Evolutionary conservation across 768 basidiomycete genomes (phyloP).

Genomic region (Baorangia bicolor): DNA sequence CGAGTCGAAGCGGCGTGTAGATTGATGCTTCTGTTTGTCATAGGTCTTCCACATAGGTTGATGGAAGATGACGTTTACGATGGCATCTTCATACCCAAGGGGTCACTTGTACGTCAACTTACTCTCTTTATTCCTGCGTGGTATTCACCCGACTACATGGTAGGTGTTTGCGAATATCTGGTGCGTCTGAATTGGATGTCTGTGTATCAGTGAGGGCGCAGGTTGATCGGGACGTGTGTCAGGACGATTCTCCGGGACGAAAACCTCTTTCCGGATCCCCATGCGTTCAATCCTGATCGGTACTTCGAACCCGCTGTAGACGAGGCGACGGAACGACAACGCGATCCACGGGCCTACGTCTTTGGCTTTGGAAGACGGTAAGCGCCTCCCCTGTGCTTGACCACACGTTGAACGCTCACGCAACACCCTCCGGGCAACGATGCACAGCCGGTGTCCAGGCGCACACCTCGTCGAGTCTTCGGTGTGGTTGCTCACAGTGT

Average conservation of each 20-base stretch:
- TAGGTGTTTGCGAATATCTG: slow-evolving; percentile 63
- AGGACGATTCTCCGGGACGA: slow-evolving; percentile 53
- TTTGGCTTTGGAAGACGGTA: slow-evolving; percentile 51
- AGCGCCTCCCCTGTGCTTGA: background rate
- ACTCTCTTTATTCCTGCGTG: background rate
- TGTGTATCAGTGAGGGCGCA: background rate
- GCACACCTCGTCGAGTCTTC: slow-evolving; percentile 60
- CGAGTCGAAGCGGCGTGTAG: background rate
- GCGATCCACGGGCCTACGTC: slow-evolving; percentile 45
- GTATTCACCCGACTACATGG: slow-evolving; percentile 3
- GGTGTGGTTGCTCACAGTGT: slow-evolving; percentile 55
- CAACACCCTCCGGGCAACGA: background rate
- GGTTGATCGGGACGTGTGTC: background rate
- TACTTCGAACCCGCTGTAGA: slow-evolving; percentile 35
- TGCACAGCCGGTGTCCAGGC: slow-evolving; percentile 59
- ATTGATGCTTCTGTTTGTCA: background rate
- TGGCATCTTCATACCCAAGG: slow-evolving; percentile 59
- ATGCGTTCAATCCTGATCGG: slow-evolving; percentile 54
- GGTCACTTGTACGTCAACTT: slow-evolving; percentile 46
- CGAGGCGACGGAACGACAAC: slow-evolving; percentile 26
- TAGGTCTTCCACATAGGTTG: slow-evolving; percentile 63
- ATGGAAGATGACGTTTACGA: slow-evolving; percentile 66
- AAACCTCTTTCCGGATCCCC: slow-evolving; percentile 47
- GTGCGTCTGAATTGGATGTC: slow-evolving; percentile 27
- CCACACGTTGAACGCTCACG: background rate